Base-by-base conservation (phyloP, 495 filamentous ascomycete species). In the Penicillium alfredii region DNA sequence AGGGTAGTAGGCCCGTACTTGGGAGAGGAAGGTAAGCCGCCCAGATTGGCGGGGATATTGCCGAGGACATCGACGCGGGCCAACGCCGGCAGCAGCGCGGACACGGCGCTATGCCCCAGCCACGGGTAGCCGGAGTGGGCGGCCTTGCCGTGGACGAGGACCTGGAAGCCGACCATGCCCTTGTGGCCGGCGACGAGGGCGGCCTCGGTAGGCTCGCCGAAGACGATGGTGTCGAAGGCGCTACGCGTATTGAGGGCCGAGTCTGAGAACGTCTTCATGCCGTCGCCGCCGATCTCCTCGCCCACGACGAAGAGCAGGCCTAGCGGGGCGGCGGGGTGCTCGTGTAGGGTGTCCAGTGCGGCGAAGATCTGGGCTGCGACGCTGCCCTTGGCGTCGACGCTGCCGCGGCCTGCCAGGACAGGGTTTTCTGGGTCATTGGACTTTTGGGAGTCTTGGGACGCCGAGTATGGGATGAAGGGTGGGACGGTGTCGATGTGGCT, bases 141-240 rank as follows among this genome's bases (percentile, higher is more conserved):
- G 1, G 88, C 86, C 42, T 79, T 82, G 19, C 90, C 90, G 29
- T 72, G 66, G 0, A 82, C 82, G 15, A 62, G 62, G 26, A 96
- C 39, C 5, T 68, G 61, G 45, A 86, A 80, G 7, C 62, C 62
- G 3, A 84, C 51, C 47, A 81, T 81, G 3, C 90, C 90, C 54
- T 97, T 97, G 66, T 97, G 90, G 0, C 90, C 90, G 22, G 82
- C 74, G 1, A 86, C 88, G 17, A 97, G 82, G 55, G 81, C 81
- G 35, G 80, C 71, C 46, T 94, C 86, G 0, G 90, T 97, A 8
- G 90, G 90, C 53, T 97, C 90, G 26, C 71, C 90, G 52, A 95
- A 96, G 55, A 97, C 83, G 41, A 86, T 77, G 3, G 84, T 74
- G 35, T 77, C 69, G 64, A 77, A 80, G 27, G 57, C 55, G 17